Percentiles rank a stretch among this genome's conserved stretches.
phyloP scores from a whole-genome alignment of 306 rosid species.

The Cercis canadensis region DNA sequence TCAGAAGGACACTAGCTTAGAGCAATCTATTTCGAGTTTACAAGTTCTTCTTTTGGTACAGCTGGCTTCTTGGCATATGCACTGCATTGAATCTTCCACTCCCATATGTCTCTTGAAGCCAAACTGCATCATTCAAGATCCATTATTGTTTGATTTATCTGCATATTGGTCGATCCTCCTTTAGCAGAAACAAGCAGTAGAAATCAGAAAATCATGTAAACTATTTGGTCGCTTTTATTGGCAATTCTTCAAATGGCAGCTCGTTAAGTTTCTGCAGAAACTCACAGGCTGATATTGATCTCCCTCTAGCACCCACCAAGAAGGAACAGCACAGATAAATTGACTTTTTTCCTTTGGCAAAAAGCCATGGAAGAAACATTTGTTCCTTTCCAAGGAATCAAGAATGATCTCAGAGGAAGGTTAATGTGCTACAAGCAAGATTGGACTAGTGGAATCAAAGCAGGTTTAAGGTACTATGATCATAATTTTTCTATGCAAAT shows the following conservation, averaged over 20 bases:
- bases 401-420: constrained; percentile 86
- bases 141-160: constrained; percentile 3
- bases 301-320: constrained; percentile 21
- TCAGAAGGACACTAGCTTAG: neutral
- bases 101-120: constrained; percentile 38
- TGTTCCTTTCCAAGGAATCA: constrained; percentile 81
- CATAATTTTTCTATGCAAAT: neutral
- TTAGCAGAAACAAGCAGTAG: neutral
- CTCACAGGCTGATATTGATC: constrained; percentile 15
- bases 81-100: constrained; percentile 41
- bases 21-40: constrained; percentile 20
- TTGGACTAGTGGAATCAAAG: constrained; percentile 78
- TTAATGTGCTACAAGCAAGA: constrained; percentile 91
- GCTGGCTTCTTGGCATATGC: constrained; percentile 41
- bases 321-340: neutral
- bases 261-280: constrained; percentile 17
- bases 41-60: constrained; percentile 23
- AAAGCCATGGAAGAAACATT: constrained; percentile 77
- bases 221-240: neutral
- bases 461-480: constrained; percentile 69
- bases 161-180: constrained; percentile 17
- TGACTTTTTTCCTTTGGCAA: constrained; percentile 1
- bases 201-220: constrained; percentile 53
- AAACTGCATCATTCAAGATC: constrained; percentile 33
- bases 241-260: constrained; percentile 40